Evolutionary conservation across 805 yeast species (phyloP).

Genomic region (Candida sakaeoensis): DNA sequence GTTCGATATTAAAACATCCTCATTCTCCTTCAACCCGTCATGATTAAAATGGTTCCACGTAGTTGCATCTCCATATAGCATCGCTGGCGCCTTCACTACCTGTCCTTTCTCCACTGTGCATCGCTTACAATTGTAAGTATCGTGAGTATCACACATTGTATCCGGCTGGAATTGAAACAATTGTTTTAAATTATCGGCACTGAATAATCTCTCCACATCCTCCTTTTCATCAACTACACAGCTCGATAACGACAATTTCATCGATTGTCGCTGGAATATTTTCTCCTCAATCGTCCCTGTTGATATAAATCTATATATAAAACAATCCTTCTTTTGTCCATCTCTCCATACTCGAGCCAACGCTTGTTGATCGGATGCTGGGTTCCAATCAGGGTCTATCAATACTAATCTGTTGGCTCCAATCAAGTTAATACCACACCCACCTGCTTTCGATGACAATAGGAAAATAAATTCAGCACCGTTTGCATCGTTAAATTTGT

Average conservation of each 20-base stretch:
- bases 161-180: constrained; percentile 66
- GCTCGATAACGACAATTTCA: constrained; percentile 88
- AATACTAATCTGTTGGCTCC: constrained; percentile 91
- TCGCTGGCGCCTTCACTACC: constrained; percentile 63
- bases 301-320: constrained; percentile 86
- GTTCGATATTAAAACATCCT: constrained; percentile 73
- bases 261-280: constrained; percentile 91
- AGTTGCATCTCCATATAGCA: constrained; percentile 96
- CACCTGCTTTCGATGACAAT: constrained; percentile 95
- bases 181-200: constrained; percentile 73
- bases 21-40: constrained; percentile 56
- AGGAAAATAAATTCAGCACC: constrained; percentile 84
- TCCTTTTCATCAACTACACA: constrained; percentile 97
- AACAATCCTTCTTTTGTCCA: constrained; percentile 96
- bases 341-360: constrained; percentile 98
- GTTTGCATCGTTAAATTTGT: constrained; percentile 85
- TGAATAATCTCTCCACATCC: constrained; percentile 88
- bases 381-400: constrained; percentile 95
- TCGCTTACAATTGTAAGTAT: constrained; percentile 82
- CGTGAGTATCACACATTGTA: constrained; percentile 87
- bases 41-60: constrained; percentile 92
- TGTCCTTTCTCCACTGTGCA: constrained; percentile 55
- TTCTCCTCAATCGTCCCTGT: constrained; percentile 97
- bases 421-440: constrained; percentile 95
- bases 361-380: constrained; percentile 98